These are phyloP conservation scores for Stylosanthes scabra DNA, from an alignment of 331 rosid genomes.

Conservation along the genomic window DNA sequence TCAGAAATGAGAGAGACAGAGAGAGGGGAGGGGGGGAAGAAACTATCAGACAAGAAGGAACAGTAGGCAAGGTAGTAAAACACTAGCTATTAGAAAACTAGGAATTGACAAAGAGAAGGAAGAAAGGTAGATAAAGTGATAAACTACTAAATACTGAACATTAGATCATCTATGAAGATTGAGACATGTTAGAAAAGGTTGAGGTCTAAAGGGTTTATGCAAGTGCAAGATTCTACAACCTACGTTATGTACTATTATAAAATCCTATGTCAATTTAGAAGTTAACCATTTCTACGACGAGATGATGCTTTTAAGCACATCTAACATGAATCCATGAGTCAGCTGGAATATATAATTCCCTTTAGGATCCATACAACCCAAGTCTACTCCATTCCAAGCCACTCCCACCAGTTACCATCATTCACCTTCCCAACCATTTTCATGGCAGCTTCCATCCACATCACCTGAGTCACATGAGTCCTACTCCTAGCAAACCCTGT, in stretches of 20 bases:
- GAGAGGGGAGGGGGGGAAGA: constrained; percentile 26
- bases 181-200: constrained; percentile 18
- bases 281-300: constrained; percentile 39
- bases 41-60: constrained; percentile 21
- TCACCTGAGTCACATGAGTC: constrained; percentile 25
- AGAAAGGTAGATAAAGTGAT: no score
- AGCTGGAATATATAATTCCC: no score
- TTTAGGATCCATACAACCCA: constrained; percentile 17
- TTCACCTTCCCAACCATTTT: constrained; percentile 40
- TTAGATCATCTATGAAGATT: constrained; percentile 23
- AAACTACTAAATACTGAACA: constrained; percentile 6
- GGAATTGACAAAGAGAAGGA: no score
- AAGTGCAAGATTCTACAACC: constrained; percentile 49
- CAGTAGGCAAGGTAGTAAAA: constrained; percentile 34
- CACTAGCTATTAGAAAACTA: no score
- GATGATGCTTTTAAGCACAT: constrained; percentile 32
- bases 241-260: constrained; percentile 48
- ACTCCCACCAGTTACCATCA: constrained; percentile 34
- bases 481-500: constrained; percentile 34
- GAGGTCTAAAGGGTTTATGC: constrained; percentile 33
- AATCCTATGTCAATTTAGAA: constrained; percentile 31
- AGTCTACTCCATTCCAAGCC: constrained; percentile 44
- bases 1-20: constrained; percentile 2
- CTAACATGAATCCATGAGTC: constrained; percentile 31
- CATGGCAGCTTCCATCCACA: constrained; percentile 41